Evolutionary conservation across 2,329 filamentous ascomycete species (phyloP).

Genomic region (Triangularia verruculosa): DNA sequence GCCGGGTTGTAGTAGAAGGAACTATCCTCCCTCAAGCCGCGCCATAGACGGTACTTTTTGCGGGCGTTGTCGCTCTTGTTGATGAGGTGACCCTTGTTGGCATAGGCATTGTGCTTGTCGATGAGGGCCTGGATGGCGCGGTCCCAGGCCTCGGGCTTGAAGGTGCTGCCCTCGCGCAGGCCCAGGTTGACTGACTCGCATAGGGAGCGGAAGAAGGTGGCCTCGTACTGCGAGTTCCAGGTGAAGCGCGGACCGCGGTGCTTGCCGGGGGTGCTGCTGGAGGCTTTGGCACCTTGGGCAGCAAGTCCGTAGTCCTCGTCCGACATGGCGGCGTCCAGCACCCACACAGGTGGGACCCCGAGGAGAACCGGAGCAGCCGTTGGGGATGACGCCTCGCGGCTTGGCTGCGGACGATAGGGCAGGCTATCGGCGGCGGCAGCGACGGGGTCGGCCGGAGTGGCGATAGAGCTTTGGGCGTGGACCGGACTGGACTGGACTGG

Average conservation of each 20-base stretch:
- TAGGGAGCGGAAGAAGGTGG: constrained; percentile 59
- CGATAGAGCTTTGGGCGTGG: background rate
- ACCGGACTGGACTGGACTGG: background rate
- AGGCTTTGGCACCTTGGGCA: constrained; percentile 15
- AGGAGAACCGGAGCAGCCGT: constrained; percentile 1
- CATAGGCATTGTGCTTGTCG: constrained; percentile 54
- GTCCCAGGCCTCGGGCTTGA: constrained; percentile 61
- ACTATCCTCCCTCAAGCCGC: constrained; percentile 55
- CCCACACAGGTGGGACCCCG: constrained; percentile 4
- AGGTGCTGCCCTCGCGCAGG: constrained; percentile 56
- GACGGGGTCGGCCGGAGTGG: constrained; percentile 3
- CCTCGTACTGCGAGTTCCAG: constrained; percentile 58
- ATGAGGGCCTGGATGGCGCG: constrained; percentile 53
- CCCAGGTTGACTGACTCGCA: constrained; percentile 58
- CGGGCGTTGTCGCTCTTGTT: constrained; percentile 63
- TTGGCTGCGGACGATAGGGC: constrained; percentile 7
- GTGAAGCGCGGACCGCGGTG: constrained; percentile 52
- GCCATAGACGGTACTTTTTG: constrained; percentile 61
- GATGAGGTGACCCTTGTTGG: constrained; percentile 60
- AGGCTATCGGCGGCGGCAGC: constrained; percentile 5
- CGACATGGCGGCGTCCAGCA: constrained; percentile 32
- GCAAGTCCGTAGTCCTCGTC: constrained; percentile 33
- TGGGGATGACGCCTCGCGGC: background rate
- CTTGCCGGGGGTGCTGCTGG: constrained; percentile 26
- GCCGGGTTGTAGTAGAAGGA: constrained; percentile 54